Evolutionary conservation across 768 basidiomycete genomes (phyloP).

Genomic region (Brasilioporus rufonigricans): DNA sequence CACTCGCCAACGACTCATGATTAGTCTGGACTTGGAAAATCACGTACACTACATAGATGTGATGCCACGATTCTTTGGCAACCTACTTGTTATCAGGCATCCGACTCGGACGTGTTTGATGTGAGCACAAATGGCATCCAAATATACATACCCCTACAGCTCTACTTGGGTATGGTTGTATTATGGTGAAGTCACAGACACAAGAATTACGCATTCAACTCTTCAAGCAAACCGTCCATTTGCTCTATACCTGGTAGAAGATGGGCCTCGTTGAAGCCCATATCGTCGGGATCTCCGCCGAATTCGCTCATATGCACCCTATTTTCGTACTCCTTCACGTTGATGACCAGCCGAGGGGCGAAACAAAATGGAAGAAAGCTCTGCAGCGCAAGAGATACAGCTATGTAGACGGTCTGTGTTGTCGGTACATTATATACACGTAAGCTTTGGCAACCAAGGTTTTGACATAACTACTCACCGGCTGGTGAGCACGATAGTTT

Average conservation of each 20-base stretch:
- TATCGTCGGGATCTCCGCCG: background rate
- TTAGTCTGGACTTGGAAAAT: too few species aligned
- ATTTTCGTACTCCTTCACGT: constrained; percentile 9
- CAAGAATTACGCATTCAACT: background rate
- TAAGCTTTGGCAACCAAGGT: background rate
- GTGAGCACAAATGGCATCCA: too few species aligned
- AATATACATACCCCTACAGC: too few species aligned
- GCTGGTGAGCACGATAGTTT: background rate
- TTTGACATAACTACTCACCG: background rate
- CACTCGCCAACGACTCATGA: too few species aligned
- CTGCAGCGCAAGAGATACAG: constrained; percentile 16
- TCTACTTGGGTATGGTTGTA: background rate
- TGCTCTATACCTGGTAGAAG: background rate
- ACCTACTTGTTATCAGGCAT: too few species aligned
- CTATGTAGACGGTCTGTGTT: constrained; percentile 5
- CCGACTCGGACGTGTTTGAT: too few species aligned
- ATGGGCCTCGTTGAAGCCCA: background rate
- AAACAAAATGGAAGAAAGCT: constrained; percentile 16
- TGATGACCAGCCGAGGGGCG: constrained; percentile 18
- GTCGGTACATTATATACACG: background rate
- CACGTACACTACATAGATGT: too few species aligned
- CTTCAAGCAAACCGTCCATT: background rate
- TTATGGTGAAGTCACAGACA: background rate
- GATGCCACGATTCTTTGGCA: too few species aligned
- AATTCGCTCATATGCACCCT: constrained; percentile 10